Conservation (phyloP, 257 asterid genomes). For the Perilla frutescens region DNA sequence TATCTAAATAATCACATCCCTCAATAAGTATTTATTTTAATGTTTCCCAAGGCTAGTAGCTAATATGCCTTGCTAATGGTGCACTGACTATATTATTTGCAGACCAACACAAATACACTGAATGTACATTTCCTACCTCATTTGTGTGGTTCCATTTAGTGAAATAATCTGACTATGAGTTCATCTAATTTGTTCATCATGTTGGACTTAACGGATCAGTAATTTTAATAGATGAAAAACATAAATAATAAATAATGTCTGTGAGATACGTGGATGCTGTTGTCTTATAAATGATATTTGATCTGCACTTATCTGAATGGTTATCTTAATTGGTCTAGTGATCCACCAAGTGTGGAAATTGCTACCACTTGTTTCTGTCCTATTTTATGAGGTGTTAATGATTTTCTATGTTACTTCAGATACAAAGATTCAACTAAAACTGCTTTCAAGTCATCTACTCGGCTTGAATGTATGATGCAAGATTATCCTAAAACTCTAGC, state of each 20-base stretch:
- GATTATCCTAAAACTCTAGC: constrained; percentile 96
- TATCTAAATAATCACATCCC: no score
- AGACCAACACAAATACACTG: not conserved
- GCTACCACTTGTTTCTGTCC: constrained; percentile 4
- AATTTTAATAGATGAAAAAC: no score
- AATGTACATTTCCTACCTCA: not conserved
- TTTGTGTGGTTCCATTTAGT: not conserved
- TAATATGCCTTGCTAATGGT: constrained; percentile 7
- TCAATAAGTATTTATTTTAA: not conserved
- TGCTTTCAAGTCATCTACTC: constrained; percentile 93
- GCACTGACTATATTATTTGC: not conserved
- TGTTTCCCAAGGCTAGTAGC: constrained; percentile 1
- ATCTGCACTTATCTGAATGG: constrained; percentile 5
- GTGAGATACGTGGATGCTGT: not conserved
- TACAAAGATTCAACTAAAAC: constrained; percentile 93
- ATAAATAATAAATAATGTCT: not conserved
- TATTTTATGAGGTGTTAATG: constrained; percentile 24
- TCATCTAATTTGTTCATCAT: not conserved
- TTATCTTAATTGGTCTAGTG: constrained; percentile 18
- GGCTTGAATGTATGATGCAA: constrained; percentile 99
- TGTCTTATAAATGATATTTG: not conserved
- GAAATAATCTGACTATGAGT: not conserved
- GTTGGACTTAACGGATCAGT: no score
- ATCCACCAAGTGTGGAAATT: not conserved
- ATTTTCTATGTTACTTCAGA: constrained; percentile 52